Percentiles rank a stretch among this genome's conserved stretches.
phyloP scores from a whole-genome alignment of 352 stramenopile species.

The Phytophthora boehmeriae region DNA sequence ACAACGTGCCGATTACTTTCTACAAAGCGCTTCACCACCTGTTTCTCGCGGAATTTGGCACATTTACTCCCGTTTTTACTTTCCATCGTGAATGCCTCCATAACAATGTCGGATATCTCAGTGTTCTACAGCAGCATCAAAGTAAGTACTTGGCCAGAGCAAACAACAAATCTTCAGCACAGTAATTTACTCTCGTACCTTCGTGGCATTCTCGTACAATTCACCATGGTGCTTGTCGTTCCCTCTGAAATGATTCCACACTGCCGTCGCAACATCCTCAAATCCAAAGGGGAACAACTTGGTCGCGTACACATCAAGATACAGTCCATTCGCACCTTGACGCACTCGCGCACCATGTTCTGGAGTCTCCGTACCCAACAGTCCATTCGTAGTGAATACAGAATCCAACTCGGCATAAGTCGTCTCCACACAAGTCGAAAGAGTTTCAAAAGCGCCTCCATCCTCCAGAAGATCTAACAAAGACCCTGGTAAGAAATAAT shows the following conservation, averaged over 20 bases:
- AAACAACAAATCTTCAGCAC: conserved; percentile 1
- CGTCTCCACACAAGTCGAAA: conserved; percentile 34
- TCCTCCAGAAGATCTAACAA: conserved; percentile 31
- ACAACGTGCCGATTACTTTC: conserved; percentile 42
- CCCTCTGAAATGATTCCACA: conserved; percentile 44
- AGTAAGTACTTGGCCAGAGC: background rate
- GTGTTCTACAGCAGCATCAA: conserved; percentile 18
- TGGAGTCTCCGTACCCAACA: conserved; percentile 24
- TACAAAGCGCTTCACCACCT: conserved; percentile 44
- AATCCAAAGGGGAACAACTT: conserved; percentile 41
- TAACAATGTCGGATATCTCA: conserved; percentile 45
- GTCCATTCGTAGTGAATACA: conserved; percentile 33
- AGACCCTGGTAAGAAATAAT: conserved; percentile 19
- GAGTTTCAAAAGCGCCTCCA: conserved; percentile 30
- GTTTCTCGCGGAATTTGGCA: conserved; percentile 39
- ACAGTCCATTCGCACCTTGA: conserved; percentile 31
- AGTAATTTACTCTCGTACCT: conserved; percentile 17
- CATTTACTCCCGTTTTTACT: conserved; percentile 33
- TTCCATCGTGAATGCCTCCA: conserved; percentile 52
- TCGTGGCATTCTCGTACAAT: conserved; percentile 36
- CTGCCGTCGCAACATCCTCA: conserved; percentile 22
- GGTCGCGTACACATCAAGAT: conserved; percentile 41
- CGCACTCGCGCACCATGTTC: conserved; percentile 32
- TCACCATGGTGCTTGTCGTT: conserved; percentile 35
- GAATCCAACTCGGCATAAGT: conserved; percentile 30